Conservation (phyloP, 2,329 filamentous ascomycete species). For the Diplodia corticola region DNA sequence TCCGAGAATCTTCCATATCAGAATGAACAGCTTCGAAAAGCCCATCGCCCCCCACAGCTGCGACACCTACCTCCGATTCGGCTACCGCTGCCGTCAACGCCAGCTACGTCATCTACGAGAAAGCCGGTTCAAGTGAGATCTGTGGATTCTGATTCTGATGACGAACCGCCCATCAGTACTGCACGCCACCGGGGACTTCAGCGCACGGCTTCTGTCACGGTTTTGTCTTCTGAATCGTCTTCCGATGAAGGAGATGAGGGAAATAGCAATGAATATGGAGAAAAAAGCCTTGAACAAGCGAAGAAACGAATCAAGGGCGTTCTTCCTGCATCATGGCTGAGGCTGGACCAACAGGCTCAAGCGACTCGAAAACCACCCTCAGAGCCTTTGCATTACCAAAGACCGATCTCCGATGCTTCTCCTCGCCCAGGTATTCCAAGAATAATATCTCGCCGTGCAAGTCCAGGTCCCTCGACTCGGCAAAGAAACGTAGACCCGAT, state of each 20-base stretch:
- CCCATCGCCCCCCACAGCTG: conserved; percentile 16
- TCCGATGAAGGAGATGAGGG: conserved; percentile 29
- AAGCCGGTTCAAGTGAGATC: not conserved
- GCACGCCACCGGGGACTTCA: not conserved
- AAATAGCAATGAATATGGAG: conserved; percentile 36
- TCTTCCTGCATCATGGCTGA: conserved; percentile 52
- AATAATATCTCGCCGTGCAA: not conserved
- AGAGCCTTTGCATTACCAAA: not conserved
- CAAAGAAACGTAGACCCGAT: conserved; percentile 26
- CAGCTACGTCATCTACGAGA: conserved; percentile 24
- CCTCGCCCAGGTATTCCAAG: not conserved
- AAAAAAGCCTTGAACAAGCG: conserved; percentile 36
- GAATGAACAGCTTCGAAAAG: not conserved
- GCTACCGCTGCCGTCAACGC: conserved; percentile 23
- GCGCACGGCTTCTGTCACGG: not conserved
- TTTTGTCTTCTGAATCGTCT: conserved; percentile 22
- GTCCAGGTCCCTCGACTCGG: not conserved
- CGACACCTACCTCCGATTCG: conserved; percentile 11
- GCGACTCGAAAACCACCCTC: not conserved
- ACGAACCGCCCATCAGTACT: conserved; percentile 17
- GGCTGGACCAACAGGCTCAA: conserved; percentile 46
- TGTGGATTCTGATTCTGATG: conserved; percentile 6
- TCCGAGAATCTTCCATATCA: conserved; percentile 34
- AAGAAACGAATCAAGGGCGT: conserved; percentile 50
- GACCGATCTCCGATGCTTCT: not conserved